A percentile compares a stretch with the other conserved stretches of the same genome.
Evolutionary conservation across 78 protist species (phyloP).

Genomic region (Paratrimastix pyriformis): DNA sequence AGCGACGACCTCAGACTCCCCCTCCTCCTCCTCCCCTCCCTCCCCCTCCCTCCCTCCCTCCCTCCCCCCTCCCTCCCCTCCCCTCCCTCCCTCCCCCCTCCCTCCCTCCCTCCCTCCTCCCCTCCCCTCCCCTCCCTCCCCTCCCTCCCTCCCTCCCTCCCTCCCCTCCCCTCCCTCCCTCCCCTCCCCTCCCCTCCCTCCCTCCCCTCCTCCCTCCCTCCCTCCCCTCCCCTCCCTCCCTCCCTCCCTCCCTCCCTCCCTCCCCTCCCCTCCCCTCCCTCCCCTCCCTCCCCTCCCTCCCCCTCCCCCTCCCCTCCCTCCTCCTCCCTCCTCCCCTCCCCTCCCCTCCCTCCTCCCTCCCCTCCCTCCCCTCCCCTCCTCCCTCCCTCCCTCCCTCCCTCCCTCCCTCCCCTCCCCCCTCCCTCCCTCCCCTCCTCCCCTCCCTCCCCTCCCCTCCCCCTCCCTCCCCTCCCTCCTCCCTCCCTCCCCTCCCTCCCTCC

Average conservation of each 20-base stretch:
- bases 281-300: no score
- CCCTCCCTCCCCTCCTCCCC: background rate
- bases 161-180: background rate
- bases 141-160: background rate
- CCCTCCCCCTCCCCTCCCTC: background rate
- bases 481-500: slow-evolving; percentile 6
- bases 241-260: slow-evolving; percentile 3
- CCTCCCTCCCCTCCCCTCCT: background rate
- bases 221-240: slow-evolving; percentile 3
- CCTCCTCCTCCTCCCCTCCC: background rate
- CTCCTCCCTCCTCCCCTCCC: background rate
- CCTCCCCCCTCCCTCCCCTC: slow-evolving; percentile 8
- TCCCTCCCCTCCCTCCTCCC: background rate
- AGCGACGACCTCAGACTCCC: no score
- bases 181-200: slow-evolving; percentile 5
- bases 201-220: background rate
- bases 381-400: slow-evolving; percentile 8
- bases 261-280: slow-evolving; percentile 2
- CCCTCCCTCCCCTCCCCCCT: background rate
- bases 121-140: background rate
- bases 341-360: background rate
- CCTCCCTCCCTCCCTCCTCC: slow-evolving; percentile 1
- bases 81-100: slow-evolving; percentile 9
- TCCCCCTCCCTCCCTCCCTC: background rate
- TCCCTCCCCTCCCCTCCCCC: background rate